Evolutionary conservation across 176 grass and related monocot genomes (phyloP), one percentile per base, ranked within the genome.

Genomic region (Juncus effusus): DNA sequence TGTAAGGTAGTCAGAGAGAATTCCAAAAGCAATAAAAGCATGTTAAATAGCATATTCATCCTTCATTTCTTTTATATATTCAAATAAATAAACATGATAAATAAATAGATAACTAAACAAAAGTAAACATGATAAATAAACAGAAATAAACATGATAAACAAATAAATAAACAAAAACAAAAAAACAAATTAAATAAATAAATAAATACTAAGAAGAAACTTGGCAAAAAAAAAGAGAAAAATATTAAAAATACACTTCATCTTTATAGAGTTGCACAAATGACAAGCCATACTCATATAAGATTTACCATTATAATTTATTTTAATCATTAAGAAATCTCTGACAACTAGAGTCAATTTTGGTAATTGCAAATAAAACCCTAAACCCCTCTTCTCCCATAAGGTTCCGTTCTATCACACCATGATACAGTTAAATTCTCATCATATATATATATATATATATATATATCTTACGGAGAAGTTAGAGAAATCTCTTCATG

Each of bases 211-310:
- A 3, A 10, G 38, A 64, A 54, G 53, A 45, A 38, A 41, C 10
- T n/a, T 54, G 51, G 19, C 62, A 47, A 8, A 74, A 42, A 67
- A 56, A 16, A 42, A 42, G 16, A 67, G 10, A n/a, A n/a, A 62
- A 54, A 39, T 14, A 65, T 40, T 38, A 9, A 40, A 75, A 72
- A 51, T 39, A 49, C 84, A 92, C 93, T 85, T 97, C 93, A 62
- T 86, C 93, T 65, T 92, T 77, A 80, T 72, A 92, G 50, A 97
- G 71, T 75, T 92, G 77, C 75, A 97, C 59, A 82, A 97, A 92
- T 74, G 70, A 89, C 62, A 84, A 57, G 59, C 69, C 74, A 89
- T 81, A 56, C 49, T 44, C 47, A 71, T 65, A 72, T 79, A 82
- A 74, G 74, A 88, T 60, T 64, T 73, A 40, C 78, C 60, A 77